These are phyloP conservation scores for Gnomoniopsis smithogilvyi DNA, from an alignment of 2,329 filamentous ascomycete genomes.

Conservation along the genomic window DNA sequence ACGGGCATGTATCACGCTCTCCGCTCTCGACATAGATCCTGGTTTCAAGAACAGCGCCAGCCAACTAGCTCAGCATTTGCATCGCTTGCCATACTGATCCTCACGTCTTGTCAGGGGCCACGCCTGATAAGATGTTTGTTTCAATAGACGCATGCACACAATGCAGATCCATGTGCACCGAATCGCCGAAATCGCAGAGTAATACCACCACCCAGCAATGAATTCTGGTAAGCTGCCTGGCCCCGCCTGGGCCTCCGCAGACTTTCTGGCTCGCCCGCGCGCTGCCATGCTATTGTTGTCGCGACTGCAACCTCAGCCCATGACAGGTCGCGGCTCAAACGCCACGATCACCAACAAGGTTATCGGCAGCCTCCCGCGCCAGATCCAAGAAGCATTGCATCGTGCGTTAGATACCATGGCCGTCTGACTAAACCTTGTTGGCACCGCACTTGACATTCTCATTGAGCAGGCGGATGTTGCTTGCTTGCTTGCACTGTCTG, in stretches of 20 bases:
- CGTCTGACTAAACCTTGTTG: background rate
- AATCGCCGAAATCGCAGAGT: background rate
- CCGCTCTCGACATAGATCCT: background rate
- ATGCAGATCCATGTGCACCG: background rate
- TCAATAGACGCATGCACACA: constrained; percentile 9
- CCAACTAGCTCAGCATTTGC: constrained; percentile 8
- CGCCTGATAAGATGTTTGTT: constrained; percentile 9
- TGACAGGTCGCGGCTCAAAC: constrained; percentile 15
- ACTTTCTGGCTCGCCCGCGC: background rate
- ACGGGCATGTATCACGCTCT: background rate
- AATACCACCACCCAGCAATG: background rate
- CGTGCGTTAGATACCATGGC: background rate
- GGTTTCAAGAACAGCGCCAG: constrained; percentile 11
- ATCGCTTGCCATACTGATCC: background rate
- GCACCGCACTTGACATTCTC: background rate
- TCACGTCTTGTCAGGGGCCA: constrained; percentile 4
- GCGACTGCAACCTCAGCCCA: constrained; percentile 1
- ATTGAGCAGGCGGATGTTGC: background rate
- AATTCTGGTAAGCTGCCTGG: background rate
- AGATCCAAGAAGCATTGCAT: background rate
- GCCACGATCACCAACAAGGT: constrained; percentile 11
- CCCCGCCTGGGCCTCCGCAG: background rate
- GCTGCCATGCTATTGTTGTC: background rate
- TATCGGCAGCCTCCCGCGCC: constrained; percentile 1
- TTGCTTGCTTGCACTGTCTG: background rate